Evolutionary conservation across 495 filamentous ascomycete species (phyloP).

Genomic region (Aspergillus hancockii): DNA sequence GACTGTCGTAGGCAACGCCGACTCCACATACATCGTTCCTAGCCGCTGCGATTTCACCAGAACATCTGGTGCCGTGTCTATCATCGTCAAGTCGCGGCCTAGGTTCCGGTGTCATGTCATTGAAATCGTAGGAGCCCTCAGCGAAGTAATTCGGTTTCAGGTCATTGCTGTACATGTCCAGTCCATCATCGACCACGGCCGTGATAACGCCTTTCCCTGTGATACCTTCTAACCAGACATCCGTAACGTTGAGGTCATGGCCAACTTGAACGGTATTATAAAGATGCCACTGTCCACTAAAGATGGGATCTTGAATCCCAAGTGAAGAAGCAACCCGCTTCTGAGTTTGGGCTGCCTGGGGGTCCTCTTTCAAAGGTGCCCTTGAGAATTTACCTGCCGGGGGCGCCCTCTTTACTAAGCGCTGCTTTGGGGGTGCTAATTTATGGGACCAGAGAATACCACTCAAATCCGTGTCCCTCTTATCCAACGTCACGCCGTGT

Average conservation of each 20-base stretch:
- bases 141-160: slow-evolving; percentile 90
- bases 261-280: slow-evolving; percentile 79
- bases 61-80: slow-evolving; percentile 88
- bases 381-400: slow-evolving; percentile 37
- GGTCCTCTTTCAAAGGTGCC: slow-evolving; percentile 27
- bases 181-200: slow-evolving; percentile 91
- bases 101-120: slow-evolving; percentile 77
- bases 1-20: slow-evolving; percentile 90
- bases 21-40: slow-evolving; percentile 94
- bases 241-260: slow-evolving; percentile 93
- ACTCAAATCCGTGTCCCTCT: slow-evolving; percentile 62
- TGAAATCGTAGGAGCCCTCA: slow-evolving; percentile 92
- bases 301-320: slow-evolving; percentile 84
- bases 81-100: slow-evolving; percentile 79
- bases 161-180: slow-evolving; percentile 97
- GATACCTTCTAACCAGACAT: slow-evolving; percentile 86
- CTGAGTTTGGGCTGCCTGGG: slow-evolving; percentile 56
- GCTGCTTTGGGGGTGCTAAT: slow-evolving; percentile 68
- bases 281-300: slow-evolving; percentile 93
- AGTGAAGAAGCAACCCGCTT: slow-evolving; percentile 62
- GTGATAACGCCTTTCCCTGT: slow-evolving; percentile 88
- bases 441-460: slow-evolving; percentile 80
- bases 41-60: slow-evolving; percentile 88
- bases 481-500: slow-evolving; percentile 35
- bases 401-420: slow-evolving; percentile 73